Base-by-base conservation (phyloP, 2,329 filamentous ascomycete species). In the Neopestalotiopsis rosae region DNA sequence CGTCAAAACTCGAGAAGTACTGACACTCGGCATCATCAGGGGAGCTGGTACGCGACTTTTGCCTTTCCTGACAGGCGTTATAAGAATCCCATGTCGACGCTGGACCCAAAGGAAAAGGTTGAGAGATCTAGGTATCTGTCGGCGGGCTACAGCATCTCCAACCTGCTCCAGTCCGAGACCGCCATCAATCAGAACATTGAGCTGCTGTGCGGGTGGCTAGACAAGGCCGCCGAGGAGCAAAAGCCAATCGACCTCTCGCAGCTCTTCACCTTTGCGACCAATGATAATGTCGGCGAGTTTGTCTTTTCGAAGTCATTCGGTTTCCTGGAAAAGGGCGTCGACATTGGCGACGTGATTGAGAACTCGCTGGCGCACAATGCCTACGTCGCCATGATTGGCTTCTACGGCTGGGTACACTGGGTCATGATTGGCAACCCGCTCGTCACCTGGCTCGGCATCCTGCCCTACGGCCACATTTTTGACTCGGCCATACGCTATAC, bases 21-120 rank as follows among this genome's bases (percentile, higher is more conserved):
- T 59, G 13, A 59, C 20, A 1, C 24, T 28, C 3, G 7, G 9
- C 57, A 52, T 2, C 34, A 20, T 17, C 13, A 67, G 65, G 65
- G 28, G 14, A 28, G 28, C 28, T 81, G 76, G 76, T 82, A 82
- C 69, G 70, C 74, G 2, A 74, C 80, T 42, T 72, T 80, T n/a
- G 76, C 77, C 32, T 68, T 83, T 32, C 81, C 82, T 7, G 80
- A 84, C 73, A 75, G 78, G 40, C 78, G 78, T 12, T 82, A 80
- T 68, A 74, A 79, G 40, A 82, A 78, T 34, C 78, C 78, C 30
- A 83, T 84, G 81, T 79, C 79, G 1, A 79, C 78, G 62, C 70
- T 78, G 9, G 76, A 81, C 68, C 78, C 78, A 3, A 77, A 76
- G 30, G 72, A 72, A 4, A 79, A 83, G 40, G 76, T 78, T 24